These are phyloP conservation scores for Adansonia grandidieri DNA, from an alignment of 441 rosid genomes.

Conservation along the genomic window DNA sequence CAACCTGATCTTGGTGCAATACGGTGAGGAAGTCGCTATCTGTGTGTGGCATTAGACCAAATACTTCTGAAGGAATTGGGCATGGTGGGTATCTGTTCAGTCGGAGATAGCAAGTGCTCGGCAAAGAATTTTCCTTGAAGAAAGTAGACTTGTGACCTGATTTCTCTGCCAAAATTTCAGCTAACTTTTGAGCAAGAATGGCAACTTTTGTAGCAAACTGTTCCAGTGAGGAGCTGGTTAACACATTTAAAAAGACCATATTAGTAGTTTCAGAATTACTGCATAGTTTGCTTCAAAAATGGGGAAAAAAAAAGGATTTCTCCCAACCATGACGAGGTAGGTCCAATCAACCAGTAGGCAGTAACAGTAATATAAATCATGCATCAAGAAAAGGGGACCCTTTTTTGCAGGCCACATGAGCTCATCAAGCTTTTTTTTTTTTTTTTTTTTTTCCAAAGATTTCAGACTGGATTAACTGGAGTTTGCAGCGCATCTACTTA, in stretches of 20 bases:
- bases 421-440: conserved; percentile 12
- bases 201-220: conserved; percentile 63
- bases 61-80: conserved; percentile 50
- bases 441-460: no score
- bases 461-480: conserved; percentile 24
- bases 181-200: conserved; percentile 60
- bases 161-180: conserved; percentile 73
- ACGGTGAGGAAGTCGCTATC: conserved; percentile 95
- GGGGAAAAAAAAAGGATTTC: not conserved
- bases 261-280: not conserved
- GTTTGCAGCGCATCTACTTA: conserved; percentile 32
- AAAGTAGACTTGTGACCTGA: conserved; percentile 54
- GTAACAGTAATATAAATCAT: not conserved
- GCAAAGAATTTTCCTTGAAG: conserved; percentile 63
- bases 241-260: conserved; percentile 2
- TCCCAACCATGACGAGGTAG: conserved; percentile 36
- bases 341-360: not conserved
- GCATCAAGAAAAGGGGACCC: conserved; percentile 29
- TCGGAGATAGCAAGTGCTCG: conserved; percentile 77
- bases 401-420: not conserved
- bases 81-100: conserved; percentile 90
- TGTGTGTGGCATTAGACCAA: conserved; percentile 89
- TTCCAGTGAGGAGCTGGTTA: conserved; percentile 64
- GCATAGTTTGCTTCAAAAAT: not conserved
- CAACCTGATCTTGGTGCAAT: conserved; percentile 79